Evolutionary conservation across 257 asterid species (phyloP), one percentile per base, ranked within the genome.

Genomic region (Nicotiana sylvestris): DNA sequence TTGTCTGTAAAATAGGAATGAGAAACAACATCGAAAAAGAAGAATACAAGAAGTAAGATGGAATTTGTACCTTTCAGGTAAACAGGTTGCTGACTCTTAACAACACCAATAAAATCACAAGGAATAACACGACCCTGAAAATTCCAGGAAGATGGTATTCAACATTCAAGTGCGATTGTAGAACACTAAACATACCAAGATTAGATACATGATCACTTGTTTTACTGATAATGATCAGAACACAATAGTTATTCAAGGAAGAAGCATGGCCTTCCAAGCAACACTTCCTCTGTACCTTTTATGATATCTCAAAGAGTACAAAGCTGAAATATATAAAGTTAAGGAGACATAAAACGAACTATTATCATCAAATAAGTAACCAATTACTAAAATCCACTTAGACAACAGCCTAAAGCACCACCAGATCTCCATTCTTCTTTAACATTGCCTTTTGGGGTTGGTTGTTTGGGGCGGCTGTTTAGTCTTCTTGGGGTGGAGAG

Each of bases 101-200:
- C 95, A 82, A 93, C 95, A 56, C 99, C 99, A 84, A 96, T 96
- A 88, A 96, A 96, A 86, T 96, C 99, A 81, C 99, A 96, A 43
- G 99, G 99, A 87, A 96, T 90, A 76, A 93, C 93, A 82, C 98
- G 99, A 3, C 99, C 99, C 99, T 96, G 95, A 84, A 86, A 82
- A 84, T 80, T 80, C 87, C 76, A 67, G 80, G 69, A 66, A 57
- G 67, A 25, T 46, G 80, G 46, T 51, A 55, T 51, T 49, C 46
- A 76, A 76, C 17, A 76, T 51, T 51, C 43, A 76, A 76, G 62
- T 27, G 64, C 8, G 29, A 27, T 51, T 27, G 43, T 29, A 1
- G 29, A 51, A 76, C 51, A 51, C 27, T 25, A 49, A 74, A 51
- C 64, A 76, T 76, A 76, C 80, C 64, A 27, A 51, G 43, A 51